Percentiles rank a stretch among this genome's conserved stretches.
phyloP scores from a whole-genome alignment of 1,284 basidiomycete genomes.

The Afroboletus lepidellus region DNA sequence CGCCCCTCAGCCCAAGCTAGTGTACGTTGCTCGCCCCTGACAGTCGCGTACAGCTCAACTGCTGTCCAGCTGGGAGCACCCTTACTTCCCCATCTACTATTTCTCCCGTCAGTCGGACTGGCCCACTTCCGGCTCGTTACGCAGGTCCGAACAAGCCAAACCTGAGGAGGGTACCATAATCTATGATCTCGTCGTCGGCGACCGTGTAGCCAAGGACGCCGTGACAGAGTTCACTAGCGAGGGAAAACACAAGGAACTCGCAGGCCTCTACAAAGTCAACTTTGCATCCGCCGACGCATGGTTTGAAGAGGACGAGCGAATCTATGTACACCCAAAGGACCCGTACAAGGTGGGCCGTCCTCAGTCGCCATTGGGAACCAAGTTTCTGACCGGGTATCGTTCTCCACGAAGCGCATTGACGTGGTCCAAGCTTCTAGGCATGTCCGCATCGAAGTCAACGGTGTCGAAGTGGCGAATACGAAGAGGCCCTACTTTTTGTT shows the following conservation, averaged over 20 bases:
- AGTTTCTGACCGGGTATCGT: background rate
- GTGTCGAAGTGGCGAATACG: constrained; percentile 61
- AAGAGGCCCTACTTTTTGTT: constrained; percentile 52
- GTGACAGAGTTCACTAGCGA: constrained; percentile 39
- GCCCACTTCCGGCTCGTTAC: constrained; percentile 36
- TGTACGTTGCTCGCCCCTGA: constrained; percentile 42
- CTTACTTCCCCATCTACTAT: constrained; percentile 54
- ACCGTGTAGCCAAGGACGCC: constrained; percentile 38
- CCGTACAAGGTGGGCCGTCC: constrained; percentile 55
- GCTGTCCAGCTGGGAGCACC: constrained; percentile 53
- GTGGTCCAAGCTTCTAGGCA: constrained; percentile 59
- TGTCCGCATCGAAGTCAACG: constrained; percentile 57
- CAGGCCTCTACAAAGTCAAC: constrained; percentile 48
- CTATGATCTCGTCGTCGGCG: constrained; percentile 50
- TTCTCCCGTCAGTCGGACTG: constrained; percentile 46
- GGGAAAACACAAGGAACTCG: constrained; percentile 38
- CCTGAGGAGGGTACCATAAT: constrained; percentile 32
- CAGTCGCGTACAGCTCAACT: background rate
- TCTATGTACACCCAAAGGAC: constrained; percentile 62
- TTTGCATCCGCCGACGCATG: constrained; percentile 57
- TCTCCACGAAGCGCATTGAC: constrained; percentile 49
- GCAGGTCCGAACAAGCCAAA: constrained; percentile 29
- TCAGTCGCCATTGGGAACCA: no score
- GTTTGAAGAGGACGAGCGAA: constrained; percentile 67
- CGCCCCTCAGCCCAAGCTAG: constrained; percentile 52